A percentile compares a stretch with the other conserved stretches of the same genome.
phyloP scores from a whole-genome alignment of 257 asterid genomes.

The Coffea canephora region DNA sequence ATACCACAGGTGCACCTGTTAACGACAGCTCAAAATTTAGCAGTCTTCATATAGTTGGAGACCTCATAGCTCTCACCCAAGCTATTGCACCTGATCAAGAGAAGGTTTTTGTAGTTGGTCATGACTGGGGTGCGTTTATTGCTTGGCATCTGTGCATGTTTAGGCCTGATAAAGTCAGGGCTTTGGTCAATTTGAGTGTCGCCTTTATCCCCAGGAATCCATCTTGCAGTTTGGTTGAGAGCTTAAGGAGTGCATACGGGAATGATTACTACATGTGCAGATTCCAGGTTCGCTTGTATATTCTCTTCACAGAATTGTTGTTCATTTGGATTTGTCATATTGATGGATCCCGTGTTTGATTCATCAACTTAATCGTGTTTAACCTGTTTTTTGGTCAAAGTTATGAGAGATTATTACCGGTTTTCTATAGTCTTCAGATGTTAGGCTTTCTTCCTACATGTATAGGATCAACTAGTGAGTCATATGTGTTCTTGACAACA shows the following conservation, averaged over 20 bases:
- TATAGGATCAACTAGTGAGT: too few relatives aligned
- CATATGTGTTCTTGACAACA: too few relatives aligned
- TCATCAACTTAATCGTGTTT: slow-evolving; percentile 21
- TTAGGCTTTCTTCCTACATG: too few relatives aligned
- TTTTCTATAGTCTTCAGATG: too few relatives aligned
- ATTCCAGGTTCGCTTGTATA: slow-evolving; percentile 48
- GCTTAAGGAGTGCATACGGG: slow-evolving; percentile 36
- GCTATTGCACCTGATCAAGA: slow-evolving; percentile 42
- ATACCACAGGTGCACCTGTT: slow-evolving; percentile 63
- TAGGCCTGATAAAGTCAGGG: slow-evolving; percentile 65
- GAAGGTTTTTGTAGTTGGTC: slow-evolving; percentile 76
- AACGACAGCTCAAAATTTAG: slow-evolving; percentile 58
- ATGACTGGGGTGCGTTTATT: slow-evolving; percentile 76
- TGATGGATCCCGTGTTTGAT: slow-evolving; percentile 12
- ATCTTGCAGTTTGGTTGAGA: slow-evolving; percentile 21
- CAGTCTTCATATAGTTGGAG: slow-evolving; percentile 60
- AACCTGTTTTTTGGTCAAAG: too few relatives aligned
- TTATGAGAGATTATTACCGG: too few relatives aligned
- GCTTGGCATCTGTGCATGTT: slow-evolving; percentile 67
- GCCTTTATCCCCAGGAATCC: slow-evolving; percentile 47
- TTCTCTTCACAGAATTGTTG: neutral
- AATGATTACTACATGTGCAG: slow-evolving; percentile 63
- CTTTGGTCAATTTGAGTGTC: slow-evolving; percentile 58
- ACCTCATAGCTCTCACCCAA: slow-evolving; percentile 27
- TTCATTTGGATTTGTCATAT: too few relatives aligned